phyloP scores from a whole-genome alignment of 768 basidiomycete genomes.

The Podaxis pistillaris region DNA sequence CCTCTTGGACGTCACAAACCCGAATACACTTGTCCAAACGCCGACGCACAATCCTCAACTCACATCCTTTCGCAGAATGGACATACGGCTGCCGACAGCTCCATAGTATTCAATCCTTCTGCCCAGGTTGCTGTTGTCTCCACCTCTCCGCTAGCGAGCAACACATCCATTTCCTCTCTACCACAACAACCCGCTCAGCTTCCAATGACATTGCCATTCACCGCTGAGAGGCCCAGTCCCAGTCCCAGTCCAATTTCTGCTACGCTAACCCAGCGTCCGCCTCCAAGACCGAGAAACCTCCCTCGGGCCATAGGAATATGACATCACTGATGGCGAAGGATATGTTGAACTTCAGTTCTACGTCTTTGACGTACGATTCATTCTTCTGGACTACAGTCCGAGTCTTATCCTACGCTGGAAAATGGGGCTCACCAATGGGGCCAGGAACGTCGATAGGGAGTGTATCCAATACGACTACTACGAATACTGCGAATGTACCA shows the following conservation, averaged over 20 bases:
- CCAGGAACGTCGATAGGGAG: background rate
- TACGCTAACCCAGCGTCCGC: background rate
- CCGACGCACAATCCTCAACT: background rate
- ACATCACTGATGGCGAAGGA: background rate
- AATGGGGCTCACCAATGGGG: background rate
- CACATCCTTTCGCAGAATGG: background rate
- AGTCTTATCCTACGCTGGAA: conserved; percentile 1
- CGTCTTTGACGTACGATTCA: conserved; percentile 10
- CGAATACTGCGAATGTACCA: background rate
- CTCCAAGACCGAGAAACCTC: background rate
- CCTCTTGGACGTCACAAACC: background rate
- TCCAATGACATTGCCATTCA: background rate
- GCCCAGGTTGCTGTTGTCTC: background rate
- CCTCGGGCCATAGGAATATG: background rate
- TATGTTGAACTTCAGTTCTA: background rate
- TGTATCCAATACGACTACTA: background rate
- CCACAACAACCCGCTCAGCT: background rate
- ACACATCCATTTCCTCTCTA: background rate
- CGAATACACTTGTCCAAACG: background rate
- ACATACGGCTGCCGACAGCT: background rate
- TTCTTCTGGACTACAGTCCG: conserved; percentile 11
- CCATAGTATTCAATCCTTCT: background rate
- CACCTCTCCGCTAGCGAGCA: background rate
- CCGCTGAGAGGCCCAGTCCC: background rate
- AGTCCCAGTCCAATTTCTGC: background rate